A percentile compares a stretch with the other conserved stretches of the same genome.
phyloP scores from a whole-genome alignment of 257 asterid genomes.

The Eustoma russellianum region DNA sequence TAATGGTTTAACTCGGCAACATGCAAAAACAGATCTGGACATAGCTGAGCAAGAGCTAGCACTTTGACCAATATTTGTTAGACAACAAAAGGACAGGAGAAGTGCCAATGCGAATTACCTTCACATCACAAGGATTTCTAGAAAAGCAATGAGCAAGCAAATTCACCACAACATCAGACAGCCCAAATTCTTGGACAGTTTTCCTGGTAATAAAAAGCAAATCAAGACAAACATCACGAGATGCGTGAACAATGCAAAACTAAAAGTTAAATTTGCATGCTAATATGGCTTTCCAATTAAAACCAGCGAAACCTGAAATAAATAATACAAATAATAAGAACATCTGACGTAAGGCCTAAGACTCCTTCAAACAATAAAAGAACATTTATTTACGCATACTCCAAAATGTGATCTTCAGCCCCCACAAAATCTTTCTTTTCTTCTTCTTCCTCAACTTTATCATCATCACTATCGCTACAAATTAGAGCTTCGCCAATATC shows the following conservation, averaged over 20 bases:
- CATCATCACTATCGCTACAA: slow-evolving; percentile 92
- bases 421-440: slow-evolving; percentile 77
- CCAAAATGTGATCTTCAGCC: slow-evolving; percentile 78
- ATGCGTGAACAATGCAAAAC: too few relatives aligned
- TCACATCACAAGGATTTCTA: slow-evolving; percentile 61
- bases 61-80: slow-evolving; percentile 44
- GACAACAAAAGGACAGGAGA: slow-evolving; percentile 9
- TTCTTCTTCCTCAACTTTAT: slow-evolving; percentile 63
- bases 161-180: slow-evolving; percentile 53
- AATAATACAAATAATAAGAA: too few relatives aligned
- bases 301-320: too few relatives aligned
- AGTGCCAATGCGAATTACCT: slow-evolving; percentile 39
- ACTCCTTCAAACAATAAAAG: background rate
- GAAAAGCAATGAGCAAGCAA: slow-evolving; percentile 58
- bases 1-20: slow-evolving; percentile 57
- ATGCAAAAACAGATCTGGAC: slow-evolving; percentile 47
- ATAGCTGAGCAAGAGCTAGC: slow-evolving; percentile 60
- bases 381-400: slow-evolving; percentile 42
- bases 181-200: slow-evolving; percentile 46
- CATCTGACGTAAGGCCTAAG: slow-evolving; percentile 1
- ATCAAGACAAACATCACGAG: background rate
- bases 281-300: too few relatives aligned
- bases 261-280: too few relatives aligned
- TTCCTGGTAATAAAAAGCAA: slow-evolving; percentile 35
- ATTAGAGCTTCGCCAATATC: slow-evolving; percentile 90